These are phyloP conservation scores for Talaromyces thailandensis DNA, from an alignment of 495 filamentous ascomycete genomes.

Conservation along the genomic window DNA sequence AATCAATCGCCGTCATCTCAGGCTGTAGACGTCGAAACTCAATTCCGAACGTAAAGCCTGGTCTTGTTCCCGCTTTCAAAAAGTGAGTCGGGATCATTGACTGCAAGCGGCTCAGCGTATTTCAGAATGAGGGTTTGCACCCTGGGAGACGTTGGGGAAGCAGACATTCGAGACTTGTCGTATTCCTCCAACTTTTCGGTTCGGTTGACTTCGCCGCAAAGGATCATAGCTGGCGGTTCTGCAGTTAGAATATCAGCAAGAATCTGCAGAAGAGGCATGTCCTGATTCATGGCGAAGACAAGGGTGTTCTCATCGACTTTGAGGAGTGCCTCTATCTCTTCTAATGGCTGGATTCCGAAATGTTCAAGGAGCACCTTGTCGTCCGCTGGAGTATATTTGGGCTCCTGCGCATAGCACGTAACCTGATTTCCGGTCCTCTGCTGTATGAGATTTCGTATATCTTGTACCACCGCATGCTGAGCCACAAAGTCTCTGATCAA, in stretches of 20 bases:
- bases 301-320: conserved; percentile 20
- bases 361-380: conserved; percentile 13
- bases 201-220: not conserved
- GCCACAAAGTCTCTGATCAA: not conserved
- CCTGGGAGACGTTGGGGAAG: not conserved
- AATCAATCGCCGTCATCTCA: not conserved
- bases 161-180: not conserved
- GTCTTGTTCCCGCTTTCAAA: not conserved
- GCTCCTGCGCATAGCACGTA: conserved; percentile 22
- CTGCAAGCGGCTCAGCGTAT: not conserved
- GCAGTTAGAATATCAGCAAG: conserved; percentile 16
- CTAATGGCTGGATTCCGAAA: conserved; percentile 15
- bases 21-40: not conserved
- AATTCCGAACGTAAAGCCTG: not conserved
- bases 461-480: not conserved
- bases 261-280: conserved; percentile 27
- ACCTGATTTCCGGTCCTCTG: conserved; percentile 1
- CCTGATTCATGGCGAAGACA: conserved; percentile 21
- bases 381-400: conserved; percentile 14
- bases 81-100: not conserved
- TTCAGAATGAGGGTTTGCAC: not conserved
- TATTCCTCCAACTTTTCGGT: not conserved
- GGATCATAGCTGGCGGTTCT: not conserved
- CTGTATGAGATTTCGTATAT: not conserved
- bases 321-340: conserved; percentile 23